Evolutionary conservation across 1,284 basidiomycete genomes (phyloP).

Genomic region (Cronartium ribicola): DNA sequence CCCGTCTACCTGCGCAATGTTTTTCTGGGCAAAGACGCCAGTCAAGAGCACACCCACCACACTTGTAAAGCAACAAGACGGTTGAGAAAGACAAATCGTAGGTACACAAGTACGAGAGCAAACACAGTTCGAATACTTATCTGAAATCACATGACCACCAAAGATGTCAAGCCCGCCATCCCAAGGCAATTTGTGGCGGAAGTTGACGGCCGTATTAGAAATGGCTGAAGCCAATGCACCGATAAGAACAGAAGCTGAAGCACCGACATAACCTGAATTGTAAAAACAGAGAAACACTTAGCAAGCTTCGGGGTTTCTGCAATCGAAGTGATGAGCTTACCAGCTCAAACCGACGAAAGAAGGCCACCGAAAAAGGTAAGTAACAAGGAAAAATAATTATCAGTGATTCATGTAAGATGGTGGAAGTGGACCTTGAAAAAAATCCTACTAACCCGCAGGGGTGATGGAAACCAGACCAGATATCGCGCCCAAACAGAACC

Average conservation of each 20-base stretch:
- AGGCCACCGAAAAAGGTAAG: neutral
- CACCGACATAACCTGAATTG: slow-evolving; percentile 51
- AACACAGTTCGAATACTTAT: slow-evolving; percentile 21
- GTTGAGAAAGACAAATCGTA: slow-evolving; percentile 42
- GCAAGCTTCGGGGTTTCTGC: no score
- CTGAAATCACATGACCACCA: slow-evolving; percentile 47
- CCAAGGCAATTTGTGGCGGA: slow-evolving; percentile 62
- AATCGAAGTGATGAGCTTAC: slow-evolving; percentile 13
- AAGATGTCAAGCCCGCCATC: slow-evolving; percentile 66
- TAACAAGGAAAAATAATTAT: neutral
- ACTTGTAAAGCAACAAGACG: slow-evolving; percentile 64
- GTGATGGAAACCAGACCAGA: slow-evolving; percentile 88
- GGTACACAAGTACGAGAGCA: no score
- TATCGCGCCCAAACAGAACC: slow-evolving; percentile 76
- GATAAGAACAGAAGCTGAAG: slow-evolving; percentile 65
- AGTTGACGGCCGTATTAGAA: slow-evolving; percentile 81
- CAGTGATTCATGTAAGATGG: no score
- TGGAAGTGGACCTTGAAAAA: neutral
- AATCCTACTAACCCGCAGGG: slow-evolving; percentile 54
- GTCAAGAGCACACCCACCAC: slow-evolving; percentile 49
- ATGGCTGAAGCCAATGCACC: slow-evolving; percentile 67
- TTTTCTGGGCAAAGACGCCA: slow-evolving; percentile 68
- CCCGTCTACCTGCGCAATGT: slow-evolving; percentile 70
- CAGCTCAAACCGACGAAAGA: slow-evolving; percentile 8
- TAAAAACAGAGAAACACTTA: neutral